Percentiles rank a stretch among this genome's conserved stretches.
Evolutionary conservation across 768 basidiomycete species (phyloP).

Genomic region (Boletellus sp.): DNA sequence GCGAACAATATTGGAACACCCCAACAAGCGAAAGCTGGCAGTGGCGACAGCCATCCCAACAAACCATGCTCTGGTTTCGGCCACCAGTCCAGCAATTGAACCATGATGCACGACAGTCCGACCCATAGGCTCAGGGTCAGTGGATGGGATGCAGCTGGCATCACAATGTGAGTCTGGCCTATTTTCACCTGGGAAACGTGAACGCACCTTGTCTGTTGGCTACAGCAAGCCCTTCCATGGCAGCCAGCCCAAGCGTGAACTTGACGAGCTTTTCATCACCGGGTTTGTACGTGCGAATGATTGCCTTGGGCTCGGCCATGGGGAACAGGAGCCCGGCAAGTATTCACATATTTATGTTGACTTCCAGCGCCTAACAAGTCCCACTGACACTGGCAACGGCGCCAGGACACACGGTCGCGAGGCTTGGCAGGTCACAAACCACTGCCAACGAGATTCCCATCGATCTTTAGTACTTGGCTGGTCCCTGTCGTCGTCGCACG

Average conservation of each 20-base stretch:
- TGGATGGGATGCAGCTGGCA: conserved; percentile 53
- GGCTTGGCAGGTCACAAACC: neutral
- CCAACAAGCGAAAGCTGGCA: conserved; percentile 65
- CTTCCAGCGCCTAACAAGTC: neutral
- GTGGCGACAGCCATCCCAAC: conserved; percentile 50
- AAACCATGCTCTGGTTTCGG: conserved; percentile 45
- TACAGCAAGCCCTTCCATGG: conserved; percentile 62
- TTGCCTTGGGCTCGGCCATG: conserved; percentile 43
- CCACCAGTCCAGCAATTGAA: conserved; percentile 66
- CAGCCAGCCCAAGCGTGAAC: conserved; percentile 61
- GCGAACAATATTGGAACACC: conserved; percentile 62
- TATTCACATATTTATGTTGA: neutral
- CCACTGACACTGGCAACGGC: too few relatives aligned
- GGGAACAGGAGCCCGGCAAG: neutral
- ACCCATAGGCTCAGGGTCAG: conserved; percentile 61
- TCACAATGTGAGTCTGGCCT: neutral
- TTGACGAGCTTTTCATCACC: conserved; percentile 58
- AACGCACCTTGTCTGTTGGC: conserved; percentile 59
- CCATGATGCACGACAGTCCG: conserved; percentile 52
- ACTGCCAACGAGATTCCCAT: too few relatives aligned
- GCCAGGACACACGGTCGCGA: conserved; percentile 8
- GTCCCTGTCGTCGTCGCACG: too few relatives aligned
- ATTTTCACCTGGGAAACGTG: neutral
- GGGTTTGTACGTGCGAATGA: conserved; percentile 50
- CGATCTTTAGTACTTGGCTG: too few relatives aligned